Conservation (phyloP, 1,284 basidiomycete species). For the Cryptococcus sp. region DNA sequence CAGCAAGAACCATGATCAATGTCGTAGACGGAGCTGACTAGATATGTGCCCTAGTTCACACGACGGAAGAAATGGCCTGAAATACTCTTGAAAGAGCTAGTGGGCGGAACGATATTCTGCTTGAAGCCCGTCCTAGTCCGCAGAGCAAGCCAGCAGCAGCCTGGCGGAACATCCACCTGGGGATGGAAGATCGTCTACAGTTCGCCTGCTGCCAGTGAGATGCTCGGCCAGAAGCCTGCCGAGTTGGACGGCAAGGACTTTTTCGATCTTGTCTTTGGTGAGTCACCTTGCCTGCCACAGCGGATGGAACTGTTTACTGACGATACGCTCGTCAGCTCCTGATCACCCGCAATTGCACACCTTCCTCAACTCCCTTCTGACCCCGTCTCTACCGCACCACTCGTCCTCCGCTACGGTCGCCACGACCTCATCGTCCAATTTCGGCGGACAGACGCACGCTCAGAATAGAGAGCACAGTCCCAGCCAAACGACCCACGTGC, state of each 20-base stretch:
- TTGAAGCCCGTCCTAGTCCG: conserved; percentile 32
- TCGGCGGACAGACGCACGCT: not conserved
- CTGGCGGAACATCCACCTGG: conserved; percentile 14
- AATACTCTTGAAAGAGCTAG: conserved; percentile 47
- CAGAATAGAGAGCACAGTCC: not conserved
- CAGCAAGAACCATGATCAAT: no score
- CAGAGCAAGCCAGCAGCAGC: not conserved
- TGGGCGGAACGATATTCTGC: conserved; percentile 46
- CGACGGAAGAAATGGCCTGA: conserved; percentile 51
- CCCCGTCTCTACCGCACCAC: conserved; percentile 18
- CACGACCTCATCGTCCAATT: conserved; percentile 7
- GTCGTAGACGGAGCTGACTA: not conserved
- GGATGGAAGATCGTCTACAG: conserved; percentile 48
- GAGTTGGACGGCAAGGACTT: conserved; percentile 46
- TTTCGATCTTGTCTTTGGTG: conserved; percentile 45
- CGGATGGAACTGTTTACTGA: not conserved
- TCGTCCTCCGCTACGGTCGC: conserved; percentile 16
- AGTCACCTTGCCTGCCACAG: conserved; percentile 6
- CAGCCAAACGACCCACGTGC: conserved; percentile 27
- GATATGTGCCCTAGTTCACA: conserved; percentile 36
- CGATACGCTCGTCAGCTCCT: conserved; percentile 13
- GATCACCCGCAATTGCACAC: conserved; percentile 31
- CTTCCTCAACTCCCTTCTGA: conserved; percentile 29
- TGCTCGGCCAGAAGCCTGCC: conserved; percentile 40
- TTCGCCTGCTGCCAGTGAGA: conserved; percentile 40